Base-by-base conservation (phyloP, 1,284 basidiomycete genomes). In the Leccinum subfulvum region DNA sequence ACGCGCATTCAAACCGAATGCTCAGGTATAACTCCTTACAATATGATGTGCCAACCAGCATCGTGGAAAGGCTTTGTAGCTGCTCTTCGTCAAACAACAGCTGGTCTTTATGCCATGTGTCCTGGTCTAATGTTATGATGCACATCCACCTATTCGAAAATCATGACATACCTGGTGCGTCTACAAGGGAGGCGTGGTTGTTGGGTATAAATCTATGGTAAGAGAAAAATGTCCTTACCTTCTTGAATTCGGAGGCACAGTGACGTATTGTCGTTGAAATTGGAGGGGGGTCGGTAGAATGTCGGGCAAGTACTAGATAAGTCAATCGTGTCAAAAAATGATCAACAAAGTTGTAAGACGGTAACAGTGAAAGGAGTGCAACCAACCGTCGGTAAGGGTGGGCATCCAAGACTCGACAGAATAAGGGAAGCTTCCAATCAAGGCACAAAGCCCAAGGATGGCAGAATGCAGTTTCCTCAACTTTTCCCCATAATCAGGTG, bases 41-140 rank as follows among this genome's bases (percentile, higher is more conserved):
- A 72, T 97, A 97, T 1, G 92, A 94, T 47, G 92, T 95, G 28
- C 94, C 94, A 23, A 94, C 91, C 53, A 96, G 81, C 83, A 96
- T 93, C 53, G 91, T 92, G 51, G 93, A 92, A 69, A 97, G 82
- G 67, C 87, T 90, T 71, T 91, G 89, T 51, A 95, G 76, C 73
- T 97, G 94, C 72, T 97, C 95, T 74, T 96, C 92, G 68, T 92
- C 86, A 76, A 99, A 98, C 64, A 86, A 84, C 65, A 88, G 83
- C 75, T 96, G 91, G 76, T 98, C 96, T 69, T 92, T 92, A 67
- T 92, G 89, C 93, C 94, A 95, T 58, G 91, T 95, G 74, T 95
- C 94, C 90, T 93, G 71, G 55, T 59, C 61, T 58, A 56, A 58
- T 33, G 28, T 55, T 54, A 66, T 41, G 10, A 33, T 58, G n/a